phyloP scores from a whole-genome alignment of 225 moss, liverwort and hornwort genomes.

The Marchantia polymorpha region DNA sequence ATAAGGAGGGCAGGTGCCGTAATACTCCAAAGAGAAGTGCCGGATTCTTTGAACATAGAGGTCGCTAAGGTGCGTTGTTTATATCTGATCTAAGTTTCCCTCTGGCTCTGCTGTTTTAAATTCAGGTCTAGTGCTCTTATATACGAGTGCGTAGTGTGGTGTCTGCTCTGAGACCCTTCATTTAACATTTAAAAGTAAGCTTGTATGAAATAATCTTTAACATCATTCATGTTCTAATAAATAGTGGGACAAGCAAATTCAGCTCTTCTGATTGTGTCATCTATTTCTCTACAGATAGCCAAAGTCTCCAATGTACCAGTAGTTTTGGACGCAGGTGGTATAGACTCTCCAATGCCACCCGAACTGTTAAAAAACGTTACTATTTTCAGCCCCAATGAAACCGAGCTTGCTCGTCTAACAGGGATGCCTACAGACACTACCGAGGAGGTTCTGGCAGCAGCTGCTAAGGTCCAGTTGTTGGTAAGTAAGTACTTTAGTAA shows the following conservation, averaged over 20 bases:
- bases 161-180: not conserved
- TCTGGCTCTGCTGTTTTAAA: not conserved
- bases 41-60: constrained; percentile 66
- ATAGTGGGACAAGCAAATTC: not conserved
- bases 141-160: no score
- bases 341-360: constrained; percentile 53
- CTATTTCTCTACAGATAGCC: constrained; percentile 51
- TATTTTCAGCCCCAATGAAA: constrained; percentile 60
- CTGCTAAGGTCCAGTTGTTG: constrained; percentile 55
- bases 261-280: not conserved
- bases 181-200: not conserved
- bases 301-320: constrained; percentile 68
- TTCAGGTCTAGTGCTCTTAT: no score
- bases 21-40: constrained; percentile 67
- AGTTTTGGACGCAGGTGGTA: constrained; percentile 68
- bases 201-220: not conserved
- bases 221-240: not conserved
- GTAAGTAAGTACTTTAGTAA: constrained; percentile 15
- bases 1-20: constrained; percentile 68
- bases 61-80: constrained; percentile 57
- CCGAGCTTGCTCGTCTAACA: constrained; percentile 58
- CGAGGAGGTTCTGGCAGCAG: constrained; percentile 59
- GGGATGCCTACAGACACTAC: constrained; percentile 56
- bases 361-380: constrained; percentile 74
- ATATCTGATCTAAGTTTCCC: not conserved